A percentile compares a stretch with the other conserved stretches of the same genome.
phyloP scores from a whole-genome alignment of 139 green algal species.

The Pleodorina starrii region DNA sequence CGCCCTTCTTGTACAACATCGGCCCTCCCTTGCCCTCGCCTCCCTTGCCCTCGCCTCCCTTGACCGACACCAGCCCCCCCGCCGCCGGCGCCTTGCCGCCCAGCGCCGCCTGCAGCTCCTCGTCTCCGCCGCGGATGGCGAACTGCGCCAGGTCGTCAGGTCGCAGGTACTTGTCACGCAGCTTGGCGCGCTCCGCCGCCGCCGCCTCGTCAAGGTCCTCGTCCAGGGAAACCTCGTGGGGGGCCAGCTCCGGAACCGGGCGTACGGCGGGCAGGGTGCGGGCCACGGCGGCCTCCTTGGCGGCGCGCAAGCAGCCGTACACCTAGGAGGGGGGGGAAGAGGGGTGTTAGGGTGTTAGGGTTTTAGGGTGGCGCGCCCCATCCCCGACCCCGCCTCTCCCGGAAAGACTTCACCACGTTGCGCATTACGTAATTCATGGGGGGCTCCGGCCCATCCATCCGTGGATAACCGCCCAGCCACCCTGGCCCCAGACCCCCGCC shows the following conservation, averaged over 20 bases:
- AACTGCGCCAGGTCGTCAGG: conserved; percentile 82
- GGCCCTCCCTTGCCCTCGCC: not conserved
- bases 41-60: not conserved
- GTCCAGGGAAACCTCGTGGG: conserved; percentile 77
- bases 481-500: not conserved
- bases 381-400: not conserved
- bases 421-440: no score
- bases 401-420: not conserved
- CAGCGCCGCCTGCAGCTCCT: conserved; percentile 75
- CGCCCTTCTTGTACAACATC: conserved; percentile 61
- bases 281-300: conserved; percentile 80
- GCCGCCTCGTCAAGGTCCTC: conserved; percentile 90
- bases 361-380: not conserved
- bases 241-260: conserved; percentile 41
- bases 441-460: no score
- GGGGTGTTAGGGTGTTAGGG: not conserved
- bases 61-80: conserved; percentile 58
- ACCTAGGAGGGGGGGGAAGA: conserved; percentile 52
- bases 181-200: conserved; percentile 50
- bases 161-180: conserved; percentile 62
- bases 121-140: conserved; percentile 70
- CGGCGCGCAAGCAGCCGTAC: conserved; percentile 77
- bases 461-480: no score
- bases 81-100: conserved; percentile 50
- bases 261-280: conserved; percentile 73